These are phyloP conservation scores for Filosporella fistucella DNA, from an alignment of 495 filamentous ascomycete genomes.

Conservation along the genomic window DNA sequence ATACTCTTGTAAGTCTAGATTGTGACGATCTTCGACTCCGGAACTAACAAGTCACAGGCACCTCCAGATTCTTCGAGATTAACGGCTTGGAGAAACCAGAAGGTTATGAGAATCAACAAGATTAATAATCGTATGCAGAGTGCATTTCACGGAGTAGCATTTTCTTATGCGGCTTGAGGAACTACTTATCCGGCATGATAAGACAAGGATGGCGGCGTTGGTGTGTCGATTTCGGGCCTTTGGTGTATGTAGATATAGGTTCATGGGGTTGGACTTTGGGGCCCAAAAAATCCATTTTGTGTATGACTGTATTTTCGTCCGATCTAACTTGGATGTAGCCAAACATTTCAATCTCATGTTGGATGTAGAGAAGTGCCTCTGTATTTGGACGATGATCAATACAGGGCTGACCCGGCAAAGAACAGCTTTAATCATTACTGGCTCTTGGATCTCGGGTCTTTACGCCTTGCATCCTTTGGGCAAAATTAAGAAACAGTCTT, in stretches of 20 bases:
- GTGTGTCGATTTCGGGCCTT: background rate
- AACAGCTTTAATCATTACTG: no score
- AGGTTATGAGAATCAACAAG: constrained; percentile 69
- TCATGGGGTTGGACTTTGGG: background rate
- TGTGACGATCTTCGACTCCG: background rate
- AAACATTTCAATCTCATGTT: no score
- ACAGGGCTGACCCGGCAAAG: no score
- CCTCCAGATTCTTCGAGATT: constrained; percentile 75
- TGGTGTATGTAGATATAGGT: constrained; percentile 14
- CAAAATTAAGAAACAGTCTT: no score
- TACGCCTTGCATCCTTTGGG: no score
- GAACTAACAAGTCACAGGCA: constrained; percentile 45
- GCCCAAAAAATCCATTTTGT: background rate
- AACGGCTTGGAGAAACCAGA: constrained; percentile 75
- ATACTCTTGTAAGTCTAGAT: constrained; percentile 74
- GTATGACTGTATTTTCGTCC: no score
- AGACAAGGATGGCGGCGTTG: constrained; percentile 15
- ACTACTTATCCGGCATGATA: constrained; percentile 11
- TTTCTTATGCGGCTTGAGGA: background rate
- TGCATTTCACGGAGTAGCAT: constrained; percentile 2
- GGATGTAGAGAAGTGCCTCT: no score
- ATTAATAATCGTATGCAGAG: constrained; percentile 32
- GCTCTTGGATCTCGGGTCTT: no score
- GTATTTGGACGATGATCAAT: no score
- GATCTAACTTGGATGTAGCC: no score